Evolutionary conservation across 2,329 filamentous ascomycete genomes (phyloP), one percentile per base, ranked within the genome.

Genomic region (Parastagonospora avenae): DNA sequence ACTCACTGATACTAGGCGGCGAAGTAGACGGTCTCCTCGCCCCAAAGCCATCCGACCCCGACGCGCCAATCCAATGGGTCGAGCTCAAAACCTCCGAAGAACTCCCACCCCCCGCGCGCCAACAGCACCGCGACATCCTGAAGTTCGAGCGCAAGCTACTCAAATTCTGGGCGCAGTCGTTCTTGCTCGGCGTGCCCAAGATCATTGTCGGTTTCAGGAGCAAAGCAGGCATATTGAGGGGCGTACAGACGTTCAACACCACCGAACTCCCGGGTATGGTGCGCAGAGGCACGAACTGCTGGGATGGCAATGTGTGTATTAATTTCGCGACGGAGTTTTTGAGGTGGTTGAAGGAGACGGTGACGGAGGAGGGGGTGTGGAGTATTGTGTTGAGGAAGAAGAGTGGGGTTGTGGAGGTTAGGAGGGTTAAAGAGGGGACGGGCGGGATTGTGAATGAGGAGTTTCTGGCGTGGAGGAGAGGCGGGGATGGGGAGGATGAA

Each of bases 91-190:
- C 94, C 0, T 85, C 86, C n/a, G 87, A 84, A 35, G 86, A 89
- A 58, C 86, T 93, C 42, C 65, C 64, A 2, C 59, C 61, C 2
- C 54, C 54, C 3, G 63, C 67, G 5, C 55, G 63, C 16, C 80
- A 80, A 44, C 83, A 83, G 53, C 81, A 87, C 1, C 82, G 85
- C 40, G 90, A 94, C 64, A 80, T 85, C 67, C 75, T 87, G 15
- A 88, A 86, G 56, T 96, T 93, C 70, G 90, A 97, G 74, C 85
- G 90, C 42, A 97, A 97, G 72, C 82, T 97, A 47, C 84, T 96
- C 74, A 95, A 95, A 67, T 96, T 93, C 76, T 99, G 94, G 94
- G 91, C 93, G 11, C 94, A 97, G 73, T 96, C 90, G 0, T 99
- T 96, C 68, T 80, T 99, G 2, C 86, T 99, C 2, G 93, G 93